These are phyloP conservation scores for Colletotrichum somersetense DNA, from an alignment of 2,329 filamentous ascomycete genomes.

Conservation along the genomic window DNA sequence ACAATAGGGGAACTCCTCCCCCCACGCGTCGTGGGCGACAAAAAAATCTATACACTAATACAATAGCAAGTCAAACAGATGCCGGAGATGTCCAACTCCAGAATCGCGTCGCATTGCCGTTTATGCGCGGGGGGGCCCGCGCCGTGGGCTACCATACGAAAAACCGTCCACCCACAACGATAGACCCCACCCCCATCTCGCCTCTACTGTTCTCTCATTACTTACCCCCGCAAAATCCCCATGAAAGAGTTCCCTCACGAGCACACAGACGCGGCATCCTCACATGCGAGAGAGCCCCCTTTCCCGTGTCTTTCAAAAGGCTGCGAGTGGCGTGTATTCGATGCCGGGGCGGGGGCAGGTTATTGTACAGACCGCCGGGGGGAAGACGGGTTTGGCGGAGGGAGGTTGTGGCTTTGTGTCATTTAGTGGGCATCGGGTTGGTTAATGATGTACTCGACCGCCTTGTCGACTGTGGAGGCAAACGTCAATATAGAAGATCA, in stretches of 20 bases:
- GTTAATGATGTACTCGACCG: constrained; percentile 91
- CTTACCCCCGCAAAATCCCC: constrained; percentile 1
- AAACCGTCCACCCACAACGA: constrained; percentile 31
- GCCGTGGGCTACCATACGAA: constrained; percentile 34
- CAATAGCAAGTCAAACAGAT: constrained; percentile 44
- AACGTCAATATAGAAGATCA: constrained; percentile 30
- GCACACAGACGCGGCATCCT: constrained; percentile 30
- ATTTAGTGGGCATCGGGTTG: constrained; percentile 87
- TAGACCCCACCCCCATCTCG: background rate
- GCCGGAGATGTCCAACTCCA: constrained; percentile 28
- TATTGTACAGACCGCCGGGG: constrained; percentile 43
- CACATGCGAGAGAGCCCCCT: constrained; percentile 10
- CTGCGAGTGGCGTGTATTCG: constrained; percentile 42
- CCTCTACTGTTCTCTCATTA: constrained; percentile 17
- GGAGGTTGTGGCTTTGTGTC: constrained; percentile 1
- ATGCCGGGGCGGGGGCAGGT: constrained; percentile 20
- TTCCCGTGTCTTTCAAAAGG: constrained; percentile 21
- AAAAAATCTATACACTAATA: constrained; percentile 55
- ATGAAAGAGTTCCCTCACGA: constrained; percentile 20
- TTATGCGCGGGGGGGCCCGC: constrained; percentile 24
- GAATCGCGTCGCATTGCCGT: constrained; percentile 44
- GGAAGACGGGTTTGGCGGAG: constrained; percentile 33
- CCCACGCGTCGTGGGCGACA: background rate
- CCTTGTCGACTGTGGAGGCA: constrained; percentile 81
- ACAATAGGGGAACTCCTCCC: background rate